Base-by-base conservation (phyloP, 1,139 yeast species). In the Sugiyamaella grinbergsii region DNA sequence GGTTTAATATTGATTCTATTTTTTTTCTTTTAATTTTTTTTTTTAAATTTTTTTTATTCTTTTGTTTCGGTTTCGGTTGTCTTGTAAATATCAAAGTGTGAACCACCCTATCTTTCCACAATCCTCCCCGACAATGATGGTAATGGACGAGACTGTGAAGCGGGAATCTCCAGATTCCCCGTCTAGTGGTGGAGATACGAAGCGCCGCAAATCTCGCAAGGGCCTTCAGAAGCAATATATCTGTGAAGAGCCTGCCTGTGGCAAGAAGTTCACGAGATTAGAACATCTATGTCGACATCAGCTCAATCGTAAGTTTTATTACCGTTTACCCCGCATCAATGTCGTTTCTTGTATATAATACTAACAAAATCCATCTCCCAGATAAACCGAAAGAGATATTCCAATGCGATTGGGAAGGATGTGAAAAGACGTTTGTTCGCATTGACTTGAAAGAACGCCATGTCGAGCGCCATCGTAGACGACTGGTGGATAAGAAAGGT, bases 341-440 rank as follows among this genome's bases (percentile, higher is more conserved):
- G n/a, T n/a, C n/a, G n/a, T n/a, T n/a, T n/a, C n/a, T n/a, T n/a
- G n/a, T n/a, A n/a, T 6, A 16, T n/a, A 28, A 3, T 18, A 41
- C 45, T 41, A 41, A 41, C 45, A 29, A 5, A 16, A 40, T 18
- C 11, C 31, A 40, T 18, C 11, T 24, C 16, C 20, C 62, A 53
- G 59, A 64, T 42, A 67, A 68, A 33, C 74, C 75, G 10, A 68
- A 68, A 53, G 66, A 68, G 42, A 67, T 81, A 3, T 81, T 71
- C 58, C 68, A 66, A 23, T 82, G 88, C 60, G 62, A 72, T 1
- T 75, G 76, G 73, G 66, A 67, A 2, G 69, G 71, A 5, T 82
- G 88, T 59, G 63, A 68, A 4, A 79, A 79, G 62, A 79, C 83
- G 0, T 82, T 82, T 71, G 87, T 82, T 1, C 71, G 86, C 24